Evolutionary conservation across 345 rosid species (phyloP).

Genomic region (Camelina hispida): DNA sequence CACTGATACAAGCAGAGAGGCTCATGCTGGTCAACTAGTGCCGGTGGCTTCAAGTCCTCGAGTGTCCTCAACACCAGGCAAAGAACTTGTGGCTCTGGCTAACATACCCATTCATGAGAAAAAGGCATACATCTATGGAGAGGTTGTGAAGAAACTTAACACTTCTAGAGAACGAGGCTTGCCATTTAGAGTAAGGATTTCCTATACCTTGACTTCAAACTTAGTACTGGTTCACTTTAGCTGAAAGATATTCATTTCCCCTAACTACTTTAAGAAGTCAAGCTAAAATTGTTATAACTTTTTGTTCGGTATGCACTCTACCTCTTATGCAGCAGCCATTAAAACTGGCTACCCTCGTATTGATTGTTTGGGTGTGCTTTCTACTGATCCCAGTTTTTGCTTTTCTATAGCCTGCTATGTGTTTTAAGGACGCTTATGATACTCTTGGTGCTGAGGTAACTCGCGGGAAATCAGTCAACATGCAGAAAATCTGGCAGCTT

Average conservation of each 20-base stretch:
- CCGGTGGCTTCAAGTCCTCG: conserved; percentile 66
- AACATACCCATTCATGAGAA: conserved; percentile 71
- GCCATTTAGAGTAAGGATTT: conserved; percentile 68
- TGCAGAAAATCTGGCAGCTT: conserved; percentile 99
- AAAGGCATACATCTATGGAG: conserved; percentile 80
- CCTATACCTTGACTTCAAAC: conserved; percentile 15
- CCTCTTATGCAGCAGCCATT: conserved; percentile 17
- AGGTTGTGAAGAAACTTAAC: conserved; percentile 80
- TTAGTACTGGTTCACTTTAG: conserved; percentile 26
- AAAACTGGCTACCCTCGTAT: conserved; percentile 4
- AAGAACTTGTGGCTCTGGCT: conserved; percentile 68
- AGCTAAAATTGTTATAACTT: conserved; percentile 7
- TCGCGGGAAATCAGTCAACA: conserved; percentile 85
- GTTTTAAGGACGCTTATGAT: conserved; percentile 85
- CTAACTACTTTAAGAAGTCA: conserved; percentile 3
- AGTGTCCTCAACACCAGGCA: conserved; percentile 58
- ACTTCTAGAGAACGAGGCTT: conserved; percentile 78
- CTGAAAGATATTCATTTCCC: conserved; percentile 12
- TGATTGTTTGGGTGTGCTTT: conserved; percentile 16
- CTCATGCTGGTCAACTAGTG: conserved; percentile 60
- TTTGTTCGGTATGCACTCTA: conserved; percentile 24
- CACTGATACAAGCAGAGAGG: conserved; percentile 50
- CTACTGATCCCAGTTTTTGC: conserved; percentile 34
- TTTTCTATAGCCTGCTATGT: conserved; percentile 86
- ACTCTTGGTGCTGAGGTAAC: conserved; percentile 70